These are phyloP conservation scores for Trametes villosa DNA, from an alignment of 768 basidiomycete genomes.

Conservation along the genomic window DNA sequence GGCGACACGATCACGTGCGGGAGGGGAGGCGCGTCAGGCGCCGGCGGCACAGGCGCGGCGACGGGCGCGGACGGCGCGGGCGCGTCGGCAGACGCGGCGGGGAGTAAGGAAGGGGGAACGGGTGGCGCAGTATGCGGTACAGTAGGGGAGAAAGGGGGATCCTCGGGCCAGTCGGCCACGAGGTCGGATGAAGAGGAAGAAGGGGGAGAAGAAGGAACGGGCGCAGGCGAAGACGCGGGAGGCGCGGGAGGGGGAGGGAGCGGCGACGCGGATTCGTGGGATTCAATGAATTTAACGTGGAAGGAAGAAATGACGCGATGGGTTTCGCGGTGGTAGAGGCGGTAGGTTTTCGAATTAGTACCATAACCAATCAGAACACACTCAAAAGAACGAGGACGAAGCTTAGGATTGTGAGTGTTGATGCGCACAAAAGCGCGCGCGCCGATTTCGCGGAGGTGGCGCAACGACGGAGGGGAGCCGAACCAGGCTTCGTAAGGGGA, in stretches of 20 bases:
- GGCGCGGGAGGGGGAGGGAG: too few species aligned
- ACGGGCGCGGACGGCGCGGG: too few species aligned
- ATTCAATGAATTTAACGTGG: conserved; percentile 29
- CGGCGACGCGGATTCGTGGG: conserved; percentile 10
- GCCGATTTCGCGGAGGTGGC: conserved; percentile 33
- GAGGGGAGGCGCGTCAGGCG: too few species aligned
- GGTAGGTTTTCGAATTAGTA: conserved; percentile 30
- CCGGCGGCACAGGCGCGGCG: neutral
- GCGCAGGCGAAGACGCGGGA: neutral
- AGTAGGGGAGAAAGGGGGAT: too few species aligned
- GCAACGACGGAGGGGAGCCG: conserved; percentile 21
- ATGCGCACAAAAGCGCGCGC: conserved; percentile 28
- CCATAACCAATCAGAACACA: conserved; percentile 33
- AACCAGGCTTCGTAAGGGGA: conserved; percentile 18
- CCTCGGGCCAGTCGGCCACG: too few species aligned
- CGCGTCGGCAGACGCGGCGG: too few species aligned
- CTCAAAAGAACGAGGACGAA: conserved; percentile 22
- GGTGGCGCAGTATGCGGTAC: too few species aligned
- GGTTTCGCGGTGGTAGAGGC: conserved; percentile 24
- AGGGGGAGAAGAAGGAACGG: neutral
- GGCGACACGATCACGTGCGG: too few species aligned
- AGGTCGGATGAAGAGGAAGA: neutral
- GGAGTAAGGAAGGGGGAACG: too few species aligned
- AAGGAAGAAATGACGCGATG: conserved; percentile 15
- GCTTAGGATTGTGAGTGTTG: conserved; percentile 27